Evolutionary conservation across 129 eudicot species (phyloP), one percentile per base, ranked within the genome.

Genomic region (Pulicaria dysenterica): DNA sequence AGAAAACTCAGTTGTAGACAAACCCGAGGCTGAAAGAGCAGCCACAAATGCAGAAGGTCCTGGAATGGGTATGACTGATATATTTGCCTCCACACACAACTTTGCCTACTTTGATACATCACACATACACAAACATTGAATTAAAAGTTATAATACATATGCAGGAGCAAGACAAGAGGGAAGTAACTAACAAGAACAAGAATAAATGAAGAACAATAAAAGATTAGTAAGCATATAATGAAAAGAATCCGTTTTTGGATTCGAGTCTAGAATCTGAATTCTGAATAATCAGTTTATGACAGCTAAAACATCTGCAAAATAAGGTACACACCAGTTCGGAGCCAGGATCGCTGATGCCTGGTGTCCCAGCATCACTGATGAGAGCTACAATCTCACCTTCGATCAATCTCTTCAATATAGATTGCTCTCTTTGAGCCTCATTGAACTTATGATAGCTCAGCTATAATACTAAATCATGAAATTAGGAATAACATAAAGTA

Each of bases 271-370:
- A 4, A 61, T 8, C 3, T 24, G 16, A 8, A 5, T n/a, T 54
- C 24, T 54, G n/a, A 10, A 61, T 61, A 13, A 61, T 61, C 67
- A 60, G 13, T 39, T 63, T 63, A 4, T 40, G 40, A 15, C 5
- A 14, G 56, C 40, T 41, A 70, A 24, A 64, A 8, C 7, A 8
- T 36, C 54, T 50, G 4, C 34, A 19, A 39, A 42, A 60, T 3
- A 37, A 37, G 9, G 60, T 68, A 61, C 44, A 75, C 47, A 94
- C 97, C 93, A 94, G 79, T 69, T 88, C 88, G 24, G 82, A 76
- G 12, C 97, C 98, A 17, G 98, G 98, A 83, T 94, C 98, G 68
- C 97, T 88, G 73, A 94, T 90, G 59, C 96, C 96, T 0, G 98
- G 98, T 49, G 87, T 94, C 45, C 98, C 97, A 13, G 98, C 98